Conservation (phyloP, 306 rosid species). For the Arachis stenosperma region DNA sequence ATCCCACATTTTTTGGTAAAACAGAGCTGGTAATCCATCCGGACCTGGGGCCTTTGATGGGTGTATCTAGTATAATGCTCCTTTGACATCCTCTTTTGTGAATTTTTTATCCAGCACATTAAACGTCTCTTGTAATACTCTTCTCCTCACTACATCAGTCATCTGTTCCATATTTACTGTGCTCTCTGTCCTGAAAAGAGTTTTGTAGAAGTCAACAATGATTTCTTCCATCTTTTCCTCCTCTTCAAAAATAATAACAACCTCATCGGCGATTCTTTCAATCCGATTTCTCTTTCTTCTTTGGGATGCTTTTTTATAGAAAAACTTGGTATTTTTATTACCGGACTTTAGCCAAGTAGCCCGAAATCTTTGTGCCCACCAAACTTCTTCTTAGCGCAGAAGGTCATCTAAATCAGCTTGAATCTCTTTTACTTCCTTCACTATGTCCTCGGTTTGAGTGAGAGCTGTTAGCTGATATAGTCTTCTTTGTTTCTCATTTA, state of each 20-base stretch:
- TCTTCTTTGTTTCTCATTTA: too few relatives aligned
- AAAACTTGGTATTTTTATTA: too few relatives aligned
- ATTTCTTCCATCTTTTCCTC: background rate
- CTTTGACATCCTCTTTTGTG: background rate
- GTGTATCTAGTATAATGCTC: background rate
- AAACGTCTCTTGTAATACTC: too few relatives aligned
- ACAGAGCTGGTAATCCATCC: background rate
- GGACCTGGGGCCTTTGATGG: background rate
- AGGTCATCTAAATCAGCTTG: too few relatives aligned
- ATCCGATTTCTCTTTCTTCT: background rate
- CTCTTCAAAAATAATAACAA: background rate
- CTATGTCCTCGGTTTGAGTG: background rate
- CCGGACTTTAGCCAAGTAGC: too few relatives aligned
- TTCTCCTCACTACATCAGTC: background rate
- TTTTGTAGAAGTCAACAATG: background rate
- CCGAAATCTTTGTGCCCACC: too few relatives aligned
- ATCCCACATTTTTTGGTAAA: background rate
- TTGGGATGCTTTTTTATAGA: background rate
- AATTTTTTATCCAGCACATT: background rate
- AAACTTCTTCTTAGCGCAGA: too few relatives aligned
- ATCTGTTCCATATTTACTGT: background rate
- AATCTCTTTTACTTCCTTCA: too few relatives aligned
- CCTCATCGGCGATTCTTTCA: background rate
- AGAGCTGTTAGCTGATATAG: too few relatives aligned
- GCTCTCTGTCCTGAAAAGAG: background rate